Conservation (phyloP, 2,329 filamentous ascomycete genomes). For the Neofusicoccum sp. region DNA sequence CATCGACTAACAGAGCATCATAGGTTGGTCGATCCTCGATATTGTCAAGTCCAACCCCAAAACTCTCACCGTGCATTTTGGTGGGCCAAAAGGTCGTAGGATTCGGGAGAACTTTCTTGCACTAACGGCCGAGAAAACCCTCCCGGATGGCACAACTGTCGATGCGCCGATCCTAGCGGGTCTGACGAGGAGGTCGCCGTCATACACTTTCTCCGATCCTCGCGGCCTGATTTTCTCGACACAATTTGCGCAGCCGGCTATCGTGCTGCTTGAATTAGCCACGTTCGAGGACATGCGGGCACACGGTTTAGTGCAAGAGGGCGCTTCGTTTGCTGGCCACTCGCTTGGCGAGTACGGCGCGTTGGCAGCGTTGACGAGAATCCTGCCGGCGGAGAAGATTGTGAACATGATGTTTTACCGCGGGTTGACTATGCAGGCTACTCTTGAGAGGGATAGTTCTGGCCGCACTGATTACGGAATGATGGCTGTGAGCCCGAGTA, state of each 20-base stretch:
- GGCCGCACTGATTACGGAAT: neutral
- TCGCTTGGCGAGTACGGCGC: conserved; percentile 29
- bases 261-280: conserved; percentile 9
- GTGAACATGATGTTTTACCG: conserved; percentile 21
- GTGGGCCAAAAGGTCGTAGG: conserved; percentile 35
- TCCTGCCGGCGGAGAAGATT: conserved; percentile 26
- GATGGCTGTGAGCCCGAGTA: neutral
- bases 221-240: conserved; percentile 28
- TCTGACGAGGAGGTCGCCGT: conserved; percentile 11
- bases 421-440: conserved; percentile 1
- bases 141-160: neutral
- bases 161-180: neutral
- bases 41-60: conserved; percentile 46
- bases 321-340: conserved; percentile 24
- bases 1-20: neutral
- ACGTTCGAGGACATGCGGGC: conserved; percentile 21
- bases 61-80: conserved; percentile 41
- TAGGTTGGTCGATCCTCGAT: conserved; percentile 36
- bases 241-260: conserved; percentile 30
- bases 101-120: conserved; percentile 41
- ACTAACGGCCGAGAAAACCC: conserved; percentile 23
- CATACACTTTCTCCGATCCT: conserved; percentile 26
- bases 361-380: conserved; percentile 22
- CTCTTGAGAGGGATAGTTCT: neutral
- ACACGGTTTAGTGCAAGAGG: conserved; percentile 15